Evolutionary conservation across 164 flowering plant genomes (phyloP), one percentile per base, ranked within the genome.

Genomic region (Tinospora cordifolia): DNA sequence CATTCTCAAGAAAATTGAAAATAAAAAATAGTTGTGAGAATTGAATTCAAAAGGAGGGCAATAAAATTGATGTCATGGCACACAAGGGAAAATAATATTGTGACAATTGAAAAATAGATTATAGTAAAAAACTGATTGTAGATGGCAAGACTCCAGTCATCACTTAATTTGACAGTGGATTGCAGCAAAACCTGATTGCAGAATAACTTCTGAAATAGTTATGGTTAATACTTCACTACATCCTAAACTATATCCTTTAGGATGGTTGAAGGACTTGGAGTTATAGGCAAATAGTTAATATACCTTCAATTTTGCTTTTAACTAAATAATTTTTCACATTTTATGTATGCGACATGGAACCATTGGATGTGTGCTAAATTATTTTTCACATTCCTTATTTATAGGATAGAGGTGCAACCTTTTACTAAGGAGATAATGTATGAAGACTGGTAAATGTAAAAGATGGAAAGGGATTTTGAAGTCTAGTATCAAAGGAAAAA

Each of bases 231-330:
- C 47, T 3, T 14, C 14, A 8, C 62, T 63, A 54, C 71, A 68
- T 34, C 71, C 63, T 54, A 30, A 21, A 15, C 63, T 47, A 0
- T 68, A 68, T 34, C 63, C 62, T 12, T 34, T 68, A n/a, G 25
- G 71, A 1, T 68, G 71, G 63, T 36, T 49, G 8, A 19, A 8
- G 10, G 60, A 68, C 13, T 5, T 11, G 19, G 30, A 68, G 24
- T 49, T 51, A 21, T 22, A 51, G 3, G 62, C 13, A 0, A 51
- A 27, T 15, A 0, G 8, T 14, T 40, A 64, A 4, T 36, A 21
- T 22, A 64, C n/a, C 4, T 64, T 64, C 46, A 64, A 64, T 9
- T 36, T 64, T 19, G 22, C 41, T 1, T 19, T 64, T 14, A 64
- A 40, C n/a, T n/a, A n/a, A n/a, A n/a, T n/a, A n/a, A n/a, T n/a